A percentile compares a stretch with the other conserved stretches of the same genome.
phyloP scores from a whole-genome alignment of 495 filamentous ascomycete genomes.

The Immersiella caudata region DNA sequence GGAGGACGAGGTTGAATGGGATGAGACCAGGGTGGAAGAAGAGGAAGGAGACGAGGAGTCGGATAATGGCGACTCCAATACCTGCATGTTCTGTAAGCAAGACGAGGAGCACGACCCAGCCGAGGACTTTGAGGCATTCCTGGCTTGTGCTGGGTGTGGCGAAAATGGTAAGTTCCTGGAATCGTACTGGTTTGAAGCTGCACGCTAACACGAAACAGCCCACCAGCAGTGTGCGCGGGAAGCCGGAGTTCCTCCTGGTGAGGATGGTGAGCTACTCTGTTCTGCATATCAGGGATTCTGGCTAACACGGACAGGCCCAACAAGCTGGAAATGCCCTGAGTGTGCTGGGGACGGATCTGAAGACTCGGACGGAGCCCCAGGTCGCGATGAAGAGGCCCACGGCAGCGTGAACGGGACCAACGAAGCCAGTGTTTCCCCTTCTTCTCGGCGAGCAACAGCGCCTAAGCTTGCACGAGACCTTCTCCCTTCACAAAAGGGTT shows the following conservation, averaged over 20 bases:
- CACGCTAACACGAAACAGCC: conserved; percentile 61
- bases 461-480: conserved; percentile 71
- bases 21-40: conserved; percentile 60
- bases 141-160: conserved; percentile 78
- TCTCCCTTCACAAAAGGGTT: conserved; percentile 69
- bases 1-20: conserved; percentile 53
- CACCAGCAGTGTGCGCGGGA: conserved; percentile 92
- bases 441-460: conserved; percentile 47
- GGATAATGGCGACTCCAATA: conserved; percentile 64
- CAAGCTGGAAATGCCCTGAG: conserved; percentile 76
- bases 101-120: conserved; percentile 86
- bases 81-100: conserved; percentile 74
- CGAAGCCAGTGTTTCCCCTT: conserved; percentile 36
- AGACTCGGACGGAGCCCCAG: conserved; percentile 36
- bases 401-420: conserved; percentile 42
- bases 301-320: conserved; percentile 54
- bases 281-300: background rate
- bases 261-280: conserved; percentile 34
- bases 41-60: conserved; percentile 65
- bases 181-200: conserved; percentile 22
- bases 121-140: conserved; percentile 84
- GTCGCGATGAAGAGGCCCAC: conserved; percentile 42
- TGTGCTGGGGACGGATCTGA: conserved; percentile 71
- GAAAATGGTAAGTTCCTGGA: conserved; percentile 77
- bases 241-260: conserved; percentile 64